Evolutionary conservation across 306 rosid genomes (phyloP), one percentile per base, ranked within the genome.

Genomic region (Macrotyloma uniflorum): DNA sequence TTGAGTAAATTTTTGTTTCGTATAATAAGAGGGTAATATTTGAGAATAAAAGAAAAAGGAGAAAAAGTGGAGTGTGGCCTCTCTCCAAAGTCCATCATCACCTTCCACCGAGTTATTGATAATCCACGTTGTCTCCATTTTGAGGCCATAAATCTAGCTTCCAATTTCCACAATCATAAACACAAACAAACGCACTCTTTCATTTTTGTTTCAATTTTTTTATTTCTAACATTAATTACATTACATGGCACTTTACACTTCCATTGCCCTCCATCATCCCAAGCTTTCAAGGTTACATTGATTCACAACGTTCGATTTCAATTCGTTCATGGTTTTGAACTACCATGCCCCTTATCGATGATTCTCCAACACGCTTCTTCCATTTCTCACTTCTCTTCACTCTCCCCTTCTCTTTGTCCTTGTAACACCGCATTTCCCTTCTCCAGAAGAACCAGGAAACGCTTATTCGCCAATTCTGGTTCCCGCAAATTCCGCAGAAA

Each of bases 111-210:
- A 36, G 50, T 65, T 65, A 36, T 38, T 76, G 81, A 74, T 85
- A 79, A 90, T 87, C 96, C 93, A 86, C 93, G 92, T 83, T 67
- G 58, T 79, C 62, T 76, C 8, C 30, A 58, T 70, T 84, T 74
- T 88, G 90, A 88, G 97, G 93, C 84, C 84, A 83, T 76, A 68
- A 90, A 55, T 51, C 15, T 26, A 16, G 71, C 59, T 42, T 66
- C 58, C 20, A 80, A 80, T 70, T 42, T 45, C 72, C 77, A 64
- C 77, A 6, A 55, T 66, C 72, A 66, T 26, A 45, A 23, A 15
- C 43, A 38, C 11, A 36, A n/a, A 35, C 51, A 2, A 0, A 61
- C 43, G 12, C 15, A 18, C 20, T n/a, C 42, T 18, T 26, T 15
- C 54, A 6, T 23, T 23, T 22, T 65, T 11, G 32, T 38, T 64